Percentiles rank a stretch among this genome's conserved stretches.
Evolutionary conservation across 2,329 filamentous ascomycete genomes (phyloP).

Genomic region (Emergomyces pasteurianus): DNA sequence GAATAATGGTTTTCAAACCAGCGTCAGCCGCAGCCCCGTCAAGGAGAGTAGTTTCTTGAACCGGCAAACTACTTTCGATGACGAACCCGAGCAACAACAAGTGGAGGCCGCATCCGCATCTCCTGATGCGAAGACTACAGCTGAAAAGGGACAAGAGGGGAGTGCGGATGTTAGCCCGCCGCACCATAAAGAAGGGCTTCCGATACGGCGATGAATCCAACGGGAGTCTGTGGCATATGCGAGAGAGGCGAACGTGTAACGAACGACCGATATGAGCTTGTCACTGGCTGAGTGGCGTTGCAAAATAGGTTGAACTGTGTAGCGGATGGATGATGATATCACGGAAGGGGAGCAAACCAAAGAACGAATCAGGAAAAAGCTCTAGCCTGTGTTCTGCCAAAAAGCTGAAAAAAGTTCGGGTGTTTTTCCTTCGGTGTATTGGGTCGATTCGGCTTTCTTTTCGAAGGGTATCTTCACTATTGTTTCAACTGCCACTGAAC

Average conservation of each 20-base stretch:
- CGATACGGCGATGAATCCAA: conserved; percentile 46
- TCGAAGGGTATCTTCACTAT: not conserved
- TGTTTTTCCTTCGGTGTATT: not conserved
- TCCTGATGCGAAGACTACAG: conserved; percentile 23
- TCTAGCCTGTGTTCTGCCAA: not conserved
- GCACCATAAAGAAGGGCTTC: conserved; percentile 42
- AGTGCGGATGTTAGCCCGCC: conserved; percentile 36
- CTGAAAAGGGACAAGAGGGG: conserved; percentile 20
- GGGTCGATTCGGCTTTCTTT: not conserved
- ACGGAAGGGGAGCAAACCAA: not conserved
- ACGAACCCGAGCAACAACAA: conserved; percentile 32
- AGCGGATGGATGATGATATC: not conserved
- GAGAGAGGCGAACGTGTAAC: not conserved
- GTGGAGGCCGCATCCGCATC: conserved; percentile 27
- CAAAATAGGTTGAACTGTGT: not conserved
- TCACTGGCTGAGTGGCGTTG: not conserved
- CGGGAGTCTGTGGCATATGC: not conserved
- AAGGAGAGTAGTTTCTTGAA: conserved; percentile 86
- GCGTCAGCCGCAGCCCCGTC: conserved; percentile 56
- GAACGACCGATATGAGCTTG: not conserved
- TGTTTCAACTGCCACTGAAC: not conserved
- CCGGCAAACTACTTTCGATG: conserved; percentile 60
- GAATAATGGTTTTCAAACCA: conserved; percentile 26
- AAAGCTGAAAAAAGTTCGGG: not conserved
- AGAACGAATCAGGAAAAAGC: not conserved